Percentiles rank a stretch among this genome's conserved stretches.
These are phyloP conservation scores for Cladophialophora carrionii DNA, from an alignment of 2,329 filamentous ascomycete genomes.

Conservation along the genomic window DNA sequence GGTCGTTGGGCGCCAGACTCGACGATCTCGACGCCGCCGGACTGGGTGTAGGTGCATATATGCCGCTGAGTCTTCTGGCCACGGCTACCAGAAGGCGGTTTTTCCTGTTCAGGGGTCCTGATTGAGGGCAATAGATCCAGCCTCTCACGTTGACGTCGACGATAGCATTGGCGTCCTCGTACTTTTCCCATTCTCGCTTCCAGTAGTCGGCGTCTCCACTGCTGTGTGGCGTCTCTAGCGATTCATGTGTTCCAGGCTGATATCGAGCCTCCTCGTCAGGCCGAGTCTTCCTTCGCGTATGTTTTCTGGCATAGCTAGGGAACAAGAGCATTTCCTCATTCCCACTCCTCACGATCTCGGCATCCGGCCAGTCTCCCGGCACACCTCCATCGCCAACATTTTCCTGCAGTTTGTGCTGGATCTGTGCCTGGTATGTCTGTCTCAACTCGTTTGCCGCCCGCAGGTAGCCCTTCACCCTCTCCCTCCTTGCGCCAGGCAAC, in stretches of 20 bases:
- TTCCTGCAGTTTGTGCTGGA: slow-evolving; percentile 52
- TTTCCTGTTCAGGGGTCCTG: slow-evolving; percentile 80
- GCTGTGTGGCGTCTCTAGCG: slow-evolving; percentile 49
- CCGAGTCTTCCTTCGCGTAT: slow-evolving; percentile 56
- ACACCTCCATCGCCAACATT: slow-evolving; percentile 57
- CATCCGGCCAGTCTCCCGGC: slow-evolving; percentile 80
- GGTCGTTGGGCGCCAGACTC: slow-evolving; percentile 48
- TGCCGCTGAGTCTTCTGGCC: slow-evolving; percentile 82
- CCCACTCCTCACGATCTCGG: slow-evolving; percentile 75
- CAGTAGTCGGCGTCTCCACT: slow-evolving; percentile 72
- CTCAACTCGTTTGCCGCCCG: slow-evolving; percentile 73
- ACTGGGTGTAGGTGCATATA: slow-evolving; percentile 65
- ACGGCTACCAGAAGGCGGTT: slow-evolving; percentile 85
- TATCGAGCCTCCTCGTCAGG: slow-evolving; percentile 37
- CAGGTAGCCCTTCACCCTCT: slow-evolving; percentile 74
- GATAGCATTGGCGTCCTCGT: slow-evolving; percentile 79
- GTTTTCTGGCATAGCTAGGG: slow-evolving; percentile 83
- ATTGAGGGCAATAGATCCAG: slow-evolving; percentile 89
- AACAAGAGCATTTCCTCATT: slow-evolving; percentile 94
- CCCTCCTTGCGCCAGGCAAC: slow-evolving; percentile 72
- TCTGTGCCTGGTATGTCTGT: slow-evolving; percentile 66
- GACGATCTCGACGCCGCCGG: slow-evolving; percentile 50
- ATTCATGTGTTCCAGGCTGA: slow-evolving; percentile 41
- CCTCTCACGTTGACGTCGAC: slow-evolving; percentile 94
- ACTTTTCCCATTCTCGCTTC: slow-evolving; percentile 75